Percentiles rank a stretch among this genome's conserved stretches.
Conservation (phyloP, 331 rosid genomes). For the Phaseolus coccineus region DNA sequence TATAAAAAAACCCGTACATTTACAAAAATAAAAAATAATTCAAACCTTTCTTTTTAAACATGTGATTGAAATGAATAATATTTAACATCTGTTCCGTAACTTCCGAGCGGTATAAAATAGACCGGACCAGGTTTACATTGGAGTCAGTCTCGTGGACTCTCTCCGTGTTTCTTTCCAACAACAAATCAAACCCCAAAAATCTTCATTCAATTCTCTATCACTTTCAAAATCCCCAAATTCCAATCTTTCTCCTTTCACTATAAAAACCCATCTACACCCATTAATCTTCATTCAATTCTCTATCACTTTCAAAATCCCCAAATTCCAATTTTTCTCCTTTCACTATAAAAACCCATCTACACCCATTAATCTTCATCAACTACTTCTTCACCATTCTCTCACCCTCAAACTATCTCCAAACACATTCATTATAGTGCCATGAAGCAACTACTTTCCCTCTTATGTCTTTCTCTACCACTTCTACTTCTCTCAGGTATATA, state of each 20-base stretch:
- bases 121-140: neutral
- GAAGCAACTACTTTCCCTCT: neutral
- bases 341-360: neutral
- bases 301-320: neutral
- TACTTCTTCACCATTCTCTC: neutral
- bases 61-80: too few species aligned
- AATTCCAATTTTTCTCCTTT: constrained; percentile 9
- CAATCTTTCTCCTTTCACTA: constrained; percentile 21
- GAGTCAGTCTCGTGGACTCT: neutral
- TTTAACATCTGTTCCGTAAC: too few species aligned
- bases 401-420: too few species aligned
- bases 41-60: too few species aligned
- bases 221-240: neutral
- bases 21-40: too few species aligned
- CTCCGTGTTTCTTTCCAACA: neutral
- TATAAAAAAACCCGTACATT: too few species aligned
- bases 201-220: neutral
- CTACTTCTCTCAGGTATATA: constrained; percentile 43
- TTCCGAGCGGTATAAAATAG: neutral
- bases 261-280: neutral
- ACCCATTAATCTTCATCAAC: neutral
- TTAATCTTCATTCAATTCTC: neutral
- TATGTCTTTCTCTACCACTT: neutral
- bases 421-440: neutral
- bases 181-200: neutral